Percentiles rank a stretch among this genome's conserved stretches.
Evolutionary conservation across 768 basidiomycete species (phyloP).

Genomic region (Tremella yokohamensis): DNA sequence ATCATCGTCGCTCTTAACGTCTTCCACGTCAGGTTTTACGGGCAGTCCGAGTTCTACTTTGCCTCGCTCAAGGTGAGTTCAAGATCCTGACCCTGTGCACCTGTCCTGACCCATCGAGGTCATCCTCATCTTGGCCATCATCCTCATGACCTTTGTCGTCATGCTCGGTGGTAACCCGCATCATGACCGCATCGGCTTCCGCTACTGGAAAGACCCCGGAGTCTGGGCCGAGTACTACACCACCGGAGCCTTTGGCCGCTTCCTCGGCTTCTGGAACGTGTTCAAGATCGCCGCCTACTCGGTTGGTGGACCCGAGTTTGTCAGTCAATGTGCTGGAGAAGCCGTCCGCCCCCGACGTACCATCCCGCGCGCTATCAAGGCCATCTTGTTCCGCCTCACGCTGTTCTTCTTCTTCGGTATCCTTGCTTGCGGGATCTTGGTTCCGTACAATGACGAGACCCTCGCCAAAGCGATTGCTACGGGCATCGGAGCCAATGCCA

Average conservation of each 20-base stretch:
- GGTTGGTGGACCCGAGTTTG: slow-evolving; percentile 84
- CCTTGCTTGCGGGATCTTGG: slow-evolving; percentile 44
- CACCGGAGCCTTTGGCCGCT: slow-evolving; percentile 66
- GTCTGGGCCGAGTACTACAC: slow-evolving; percentile 70
- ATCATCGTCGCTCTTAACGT: slow-evolving; percentile 63
- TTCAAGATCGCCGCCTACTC: slow-evolving; percentile 88
- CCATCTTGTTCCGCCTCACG: slow-evolving; percentile 72
- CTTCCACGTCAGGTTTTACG: slow-evolving; percentile 51
- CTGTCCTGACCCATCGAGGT: too few species aligned
- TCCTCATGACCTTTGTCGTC: slow-evolving; percentile 64
- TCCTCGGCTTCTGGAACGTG: slow-evolving; percentile 67
- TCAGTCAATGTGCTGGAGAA: slow-evolving; percentile 57
- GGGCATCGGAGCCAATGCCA: slow-evolving; percentile 54
- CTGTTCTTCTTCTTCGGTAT: slow-evolving; percentile 54
- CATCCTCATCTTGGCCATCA: slow-evolving; percentile 54
- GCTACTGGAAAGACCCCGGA: slow-evolving; percentile 67
- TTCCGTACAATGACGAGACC: slow-evolving; percentile 29
- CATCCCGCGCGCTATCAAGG: slow-evolving; percentile 65
- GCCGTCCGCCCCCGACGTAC: slow-evolving; percentile 75
- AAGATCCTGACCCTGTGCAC: too few species aligned
- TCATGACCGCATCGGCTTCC: slow-evolving; percentile 54
- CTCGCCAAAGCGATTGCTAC: slow-evolving; percentile 9
- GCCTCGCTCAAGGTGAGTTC: slow-evolving; percentile 70
- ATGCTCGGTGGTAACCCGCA: slow-evolving; percentile 85
- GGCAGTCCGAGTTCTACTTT: slow-evolving; percentile 22